A percentile compares a stretch with the other conserved stretches of the same genome.
These are phyloP conservation scores for Triticum dicoccoides DNA, from an alignment of 176 grass and related monocot species.

Conservation along the genomic window DNA sequence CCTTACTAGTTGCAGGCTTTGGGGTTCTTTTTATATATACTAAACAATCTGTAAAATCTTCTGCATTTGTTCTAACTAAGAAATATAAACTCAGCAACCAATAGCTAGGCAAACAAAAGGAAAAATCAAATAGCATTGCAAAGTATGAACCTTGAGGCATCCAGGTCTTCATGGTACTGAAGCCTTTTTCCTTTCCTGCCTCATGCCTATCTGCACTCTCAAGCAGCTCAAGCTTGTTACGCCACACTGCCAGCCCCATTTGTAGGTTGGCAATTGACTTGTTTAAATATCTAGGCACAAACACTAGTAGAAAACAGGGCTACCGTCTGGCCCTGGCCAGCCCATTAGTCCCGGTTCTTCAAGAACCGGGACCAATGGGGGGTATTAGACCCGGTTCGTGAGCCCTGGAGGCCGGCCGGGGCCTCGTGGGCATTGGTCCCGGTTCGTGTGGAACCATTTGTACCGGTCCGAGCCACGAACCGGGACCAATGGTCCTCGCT, in stretches of 20 bases:
- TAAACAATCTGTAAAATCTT: background rate
- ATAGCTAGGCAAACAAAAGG: background rate
- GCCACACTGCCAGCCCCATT: conserved; percentile 73
- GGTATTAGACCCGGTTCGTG: too few relatives aligned
- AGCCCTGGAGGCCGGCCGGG: too few relatives aligned
- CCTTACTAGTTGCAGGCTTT: background rate
- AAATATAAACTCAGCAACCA: background rate
- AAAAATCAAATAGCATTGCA: background rate
- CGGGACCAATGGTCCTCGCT: too few relatives aligned
- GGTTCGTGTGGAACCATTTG: too few relatives aligned
- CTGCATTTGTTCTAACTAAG: conserved; percentile 7
- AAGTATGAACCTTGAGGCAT: conserved; percentile 71
- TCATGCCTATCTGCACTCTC: conserved; percentile 21
- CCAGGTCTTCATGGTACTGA: conserved; percentile 86
- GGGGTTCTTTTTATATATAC: too few relatives aligned
- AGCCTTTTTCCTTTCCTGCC: conserved; percentile 55
- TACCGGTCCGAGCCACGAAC: too few relatives aligned
- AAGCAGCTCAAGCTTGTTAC: conserved; percentile 48
- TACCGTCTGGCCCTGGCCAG: too few relatives aligned
- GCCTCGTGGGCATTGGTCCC: too few relatives aligned
- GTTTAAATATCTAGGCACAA: conserved; percentile 55
- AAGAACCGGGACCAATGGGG: too few relatives aligned
- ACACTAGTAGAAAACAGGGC: background rate
- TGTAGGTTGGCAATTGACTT: conserved; percentile 76
- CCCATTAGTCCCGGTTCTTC: too few relatives aligned